These are phyloP conservation scores for Elsinoe arachidis DNA, from an alignment of 2,329 filamentous ascomycete species.

Conservation along the genomic window DNA sequence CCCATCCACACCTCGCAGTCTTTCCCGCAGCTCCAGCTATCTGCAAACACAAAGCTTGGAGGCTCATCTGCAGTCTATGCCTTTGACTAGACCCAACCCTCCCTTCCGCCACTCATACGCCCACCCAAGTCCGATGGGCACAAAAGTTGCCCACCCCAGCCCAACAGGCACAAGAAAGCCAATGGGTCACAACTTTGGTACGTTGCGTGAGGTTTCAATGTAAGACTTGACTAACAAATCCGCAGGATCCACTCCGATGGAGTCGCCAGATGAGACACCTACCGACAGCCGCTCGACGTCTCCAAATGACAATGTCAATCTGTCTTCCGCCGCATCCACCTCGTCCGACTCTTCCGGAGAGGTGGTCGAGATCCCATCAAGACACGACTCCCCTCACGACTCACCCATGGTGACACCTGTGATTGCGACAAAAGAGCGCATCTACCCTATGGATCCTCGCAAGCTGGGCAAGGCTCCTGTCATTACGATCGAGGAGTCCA, in stretches of 20 bases:
- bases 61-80: background rate
- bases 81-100: background rate
- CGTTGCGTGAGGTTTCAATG: background rate
- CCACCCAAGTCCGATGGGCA: background rate
- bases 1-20: constrained; percentile 4
- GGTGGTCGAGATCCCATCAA: background rate
- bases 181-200: background rate
- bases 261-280: constrained; percentile 2
- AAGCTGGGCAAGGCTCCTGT: constrained; percentile 12
- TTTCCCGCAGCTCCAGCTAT: constrained; percentile 6
- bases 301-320: background rate
- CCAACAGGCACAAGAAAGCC: background rate
- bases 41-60: background rate
- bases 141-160: background rate
- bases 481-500: constrained; percentile 8
- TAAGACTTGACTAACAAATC: background rate
- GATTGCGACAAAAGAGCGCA: background rate
- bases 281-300: background rate
- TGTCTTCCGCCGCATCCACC: constrained; percentile 5
- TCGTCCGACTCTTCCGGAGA: constrained; percentile 2
- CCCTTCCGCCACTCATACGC: constrained; percentile 6
- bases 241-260: constrained; percentile 2
- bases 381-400: constrained; percentile 8
- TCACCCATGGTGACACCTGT: background rate
- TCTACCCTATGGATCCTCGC: constrained; percentile 10